phyloP scores from a whole-genome alignment of 2,329 filamentous ascomycete species.

The Arthrobotrys iridis region DNA sequence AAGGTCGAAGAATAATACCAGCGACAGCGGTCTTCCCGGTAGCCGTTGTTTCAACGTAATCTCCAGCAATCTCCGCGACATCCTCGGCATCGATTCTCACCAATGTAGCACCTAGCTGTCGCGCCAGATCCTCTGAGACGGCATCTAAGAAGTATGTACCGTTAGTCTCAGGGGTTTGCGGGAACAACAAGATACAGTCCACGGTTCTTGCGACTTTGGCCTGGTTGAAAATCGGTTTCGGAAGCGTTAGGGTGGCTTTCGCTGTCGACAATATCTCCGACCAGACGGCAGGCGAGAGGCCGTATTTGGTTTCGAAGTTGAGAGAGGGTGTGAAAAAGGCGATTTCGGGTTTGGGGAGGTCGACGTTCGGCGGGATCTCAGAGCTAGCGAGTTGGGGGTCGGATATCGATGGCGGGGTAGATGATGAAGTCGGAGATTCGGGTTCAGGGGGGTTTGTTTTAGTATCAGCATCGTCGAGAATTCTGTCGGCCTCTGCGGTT shows the following conservation, averaged over 20 bases:
- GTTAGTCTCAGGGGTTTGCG: slow-evolving; percentile 64
- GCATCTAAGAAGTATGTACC: slow-evolving; percentile 68
- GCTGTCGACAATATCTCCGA: slow-evolving; percentile 66
- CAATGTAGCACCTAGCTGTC: slow-evolving; percentile 72
- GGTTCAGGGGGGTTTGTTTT: slow-evolving; percentile 1
- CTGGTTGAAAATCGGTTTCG: slow-evolving; percentile 61
- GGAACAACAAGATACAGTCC: slow-evolving; percentile 70
- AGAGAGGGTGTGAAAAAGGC: slow-evolving; percentile 48
- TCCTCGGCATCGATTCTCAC: slow-evolving; percentile 75
- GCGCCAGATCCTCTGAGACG: slow-evolving; percentile 72
- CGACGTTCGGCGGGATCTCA: not conserved
- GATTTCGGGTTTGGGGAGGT: slow-evolving; percentile 12
- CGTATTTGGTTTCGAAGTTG: slow-evolving; percentile 59
- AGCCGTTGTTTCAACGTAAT: slow-evolving; percentile 70
- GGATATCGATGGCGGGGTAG: slow-evolving; percentile 1
- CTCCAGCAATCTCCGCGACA: slow-evolving; percentile 74
- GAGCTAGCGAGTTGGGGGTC: not conserved
- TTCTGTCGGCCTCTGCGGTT: not conserved
- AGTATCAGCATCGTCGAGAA: not conserved
- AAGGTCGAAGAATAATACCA: not conserved
- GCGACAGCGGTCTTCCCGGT: slow-evolving; percentile 57
- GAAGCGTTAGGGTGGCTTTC: slow-evolving; percentile 65
- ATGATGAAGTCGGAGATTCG: not conserved
- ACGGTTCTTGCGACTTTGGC: slow-evolving; percentile 65
- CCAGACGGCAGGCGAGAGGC: slow-evolving; percentile 63